Percentiles rank a stretch among this genome's conserved stretches.
Conservation (phyloP, 257 asterid genomes). For the Cynanchum wilfordii region DNA sequence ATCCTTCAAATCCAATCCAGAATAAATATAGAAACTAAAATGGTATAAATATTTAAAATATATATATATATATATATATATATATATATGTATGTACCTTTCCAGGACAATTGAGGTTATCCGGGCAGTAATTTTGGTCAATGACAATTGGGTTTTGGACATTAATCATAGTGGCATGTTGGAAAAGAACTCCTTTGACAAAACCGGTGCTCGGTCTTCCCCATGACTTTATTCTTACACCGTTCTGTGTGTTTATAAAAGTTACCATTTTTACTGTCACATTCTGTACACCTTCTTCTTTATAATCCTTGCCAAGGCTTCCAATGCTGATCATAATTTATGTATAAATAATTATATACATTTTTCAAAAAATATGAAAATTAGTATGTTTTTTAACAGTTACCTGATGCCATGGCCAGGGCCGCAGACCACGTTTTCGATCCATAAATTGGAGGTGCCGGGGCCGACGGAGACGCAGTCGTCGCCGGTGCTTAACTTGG, state of each 20-base stretch:
- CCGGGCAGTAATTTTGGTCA: conserved; percentile 66
- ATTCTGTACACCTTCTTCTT: conserved; percentile 54
- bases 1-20: conserved; percentile 17
- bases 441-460: conserved; percentile 25
- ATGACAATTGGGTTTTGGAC: conserved; percentile 60
- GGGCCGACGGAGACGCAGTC: conserved; percentile 34
- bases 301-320: conserved; percentile 43
- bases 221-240: conserved; percentile 57
- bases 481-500: conserved; percentile 29
- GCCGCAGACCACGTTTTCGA: conserved; percentile 25
- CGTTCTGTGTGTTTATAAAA: conserved; percentile 45
- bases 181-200: conserved; percentile 37
- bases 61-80: too few species aligned
- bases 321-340: conserved; percentile 41
- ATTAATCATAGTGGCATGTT: conserved; percentile 45
- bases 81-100: conserved; percentile 26
- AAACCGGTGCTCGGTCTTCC: conserved; percentile 61
- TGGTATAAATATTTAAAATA: too few species aligned
- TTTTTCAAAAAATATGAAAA: not conserved
- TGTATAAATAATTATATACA: not conserved
- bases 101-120: conserved; percentile 36
- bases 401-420: conserved; percentile 40
- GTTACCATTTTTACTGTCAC: conserved; percentile 39
- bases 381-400: not conserved
- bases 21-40: not conserved